phyloP scores from a whole-genome alignment of 164 flowering plant species.

The Annona squamosa region DNA sequence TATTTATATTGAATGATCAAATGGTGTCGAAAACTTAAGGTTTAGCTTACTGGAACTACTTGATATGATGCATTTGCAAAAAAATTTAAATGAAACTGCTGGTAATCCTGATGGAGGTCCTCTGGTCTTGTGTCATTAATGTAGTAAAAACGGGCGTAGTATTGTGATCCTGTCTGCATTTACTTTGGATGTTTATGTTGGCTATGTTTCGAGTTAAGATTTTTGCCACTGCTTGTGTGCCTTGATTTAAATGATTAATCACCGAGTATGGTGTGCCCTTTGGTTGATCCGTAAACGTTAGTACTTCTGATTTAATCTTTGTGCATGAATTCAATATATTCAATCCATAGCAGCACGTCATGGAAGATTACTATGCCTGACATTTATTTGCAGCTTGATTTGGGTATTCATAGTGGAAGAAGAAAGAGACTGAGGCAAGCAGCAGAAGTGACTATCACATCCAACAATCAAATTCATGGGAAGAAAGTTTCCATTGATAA shows the following conservation, averaged over 20 bases:
- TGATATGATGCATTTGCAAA: not conserved
- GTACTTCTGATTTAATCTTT: not conserved
- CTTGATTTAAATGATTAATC: not conserved
- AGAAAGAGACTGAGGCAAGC: conserved; percentile 63
- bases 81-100: not conserved
- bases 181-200: not conserved
- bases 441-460: conserved; percentile 56
- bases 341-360: not conserved
- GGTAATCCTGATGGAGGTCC: not conserved
- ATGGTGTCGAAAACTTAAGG: not conserved
- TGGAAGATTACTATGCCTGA: not conserved
- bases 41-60: not conserved
- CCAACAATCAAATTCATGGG: conserved; percentile 53
- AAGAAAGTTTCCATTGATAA: conserved; percentile 73
- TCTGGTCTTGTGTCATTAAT: not conserved
- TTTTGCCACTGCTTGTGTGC: not conserved
- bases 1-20: too few relatives aligned
- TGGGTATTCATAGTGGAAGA: conserved; percentile 41
- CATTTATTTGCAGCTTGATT: conserved; percentile 54
- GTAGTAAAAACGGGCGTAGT: not conserved
- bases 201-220: not conserved
- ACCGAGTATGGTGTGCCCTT: not conserved
- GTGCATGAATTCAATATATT: not conserved
- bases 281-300: not conserved
- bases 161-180: not conserved